phyloP scores from a whole-genome alignment of 169 alveolate species.

The Theileria parva region DNA sequence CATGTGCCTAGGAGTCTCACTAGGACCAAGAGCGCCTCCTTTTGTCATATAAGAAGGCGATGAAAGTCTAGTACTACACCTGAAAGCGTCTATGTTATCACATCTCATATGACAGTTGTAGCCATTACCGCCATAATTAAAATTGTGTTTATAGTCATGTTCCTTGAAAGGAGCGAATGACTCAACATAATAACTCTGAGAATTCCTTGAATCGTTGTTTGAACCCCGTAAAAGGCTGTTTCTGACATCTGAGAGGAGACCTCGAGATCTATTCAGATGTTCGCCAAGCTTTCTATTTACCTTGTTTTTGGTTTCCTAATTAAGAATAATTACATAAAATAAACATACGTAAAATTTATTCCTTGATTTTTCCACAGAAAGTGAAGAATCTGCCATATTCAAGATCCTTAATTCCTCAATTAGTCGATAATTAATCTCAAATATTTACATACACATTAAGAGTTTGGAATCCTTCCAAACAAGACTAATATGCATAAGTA shows the following conservation, averaged over 20 bases:
- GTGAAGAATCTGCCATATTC: slow-evolving; percentile 1
- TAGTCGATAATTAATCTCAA: background rate
- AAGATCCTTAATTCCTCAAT: background rate
- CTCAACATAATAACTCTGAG: background rate
- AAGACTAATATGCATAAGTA: background rate
- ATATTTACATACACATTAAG: background rate
- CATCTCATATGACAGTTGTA: background rate
- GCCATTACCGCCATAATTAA: background rate
- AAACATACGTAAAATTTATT: slow-evolving; percentile 18
- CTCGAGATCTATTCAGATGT: slow-evolving; percentile 12
- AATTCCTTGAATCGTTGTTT: background rate
- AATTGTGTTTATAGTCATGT: background rate
- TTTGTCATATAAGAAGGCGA: background rate
- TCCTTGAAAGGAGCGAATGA: background rate
- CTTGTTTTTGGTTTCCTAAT: slow-evolving; percentile 22
- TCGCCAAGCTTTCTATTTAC: slow-evolving; percentile 10
- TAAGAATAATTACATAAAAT: background rate
- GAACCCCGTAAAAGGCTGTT: background rate
- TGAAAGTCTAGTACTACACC: background rate
- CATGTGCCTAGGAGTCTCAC: slow-evolving; percentile 34
- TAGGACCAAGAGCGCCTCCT: background rate
- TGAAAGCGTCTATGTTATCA: background rate
- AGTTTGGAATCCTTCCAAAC: background rate
- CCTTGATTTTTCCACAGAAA: slow-evolving; percentile 5
- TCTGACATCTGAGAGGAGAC: slow-evolving; percentile 8